Percentiles rank a stretch among this genome's conserved stretches.
phyloP scores from a whole-genome alignment of 805 yeast species.

The Yamadazyma kitorensis region DNA sequence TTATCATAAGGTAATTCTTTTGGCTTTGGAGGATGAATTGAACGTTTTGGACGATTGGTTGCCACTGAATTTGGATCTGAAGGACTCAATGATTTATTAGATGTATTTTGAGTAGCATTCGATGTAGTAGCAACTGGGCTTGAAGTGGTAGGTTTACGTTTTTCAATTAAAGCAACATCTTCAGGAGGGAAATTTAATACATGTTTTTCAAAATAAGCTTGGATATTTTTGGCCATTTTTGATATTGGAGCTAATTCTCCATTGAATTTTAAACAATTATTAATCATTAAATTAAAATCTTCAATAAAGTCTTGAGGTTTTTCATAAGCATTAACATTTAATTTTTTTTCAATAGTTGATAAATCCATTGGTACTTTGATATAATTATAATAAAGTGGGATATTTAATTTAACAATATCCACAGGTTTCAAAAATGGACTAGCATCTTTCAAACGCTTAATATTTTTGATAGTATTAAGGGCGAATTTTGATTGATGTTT shows the following conservation, averaged over 20 bases:
- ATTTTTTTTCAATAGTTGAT: conserved; percentile 82
- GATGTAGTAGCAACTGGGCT: conserved; percentile 1
- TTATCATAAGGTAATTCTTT: conserved; percentile 90
- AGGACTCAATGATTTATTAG: neutral
- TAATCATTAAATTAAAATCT: conserved; percentile 83
- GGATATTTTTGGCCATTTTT: conserved; percentile 87
- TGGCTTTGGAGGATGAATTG: conserved; percentile 94
- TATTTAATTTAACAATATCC: conserved; percentile 80
- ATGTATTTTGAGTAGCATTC: neutral
- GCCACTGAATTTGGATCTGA: conserved; percentile 53
- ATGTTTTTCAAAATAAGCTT: conserved; percentile 91
- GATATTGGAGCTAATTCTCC: conserved; percentile 82
- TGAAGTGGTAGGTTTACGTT: conserved; percentile 16
- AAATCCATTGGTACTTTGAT: conserved; percentile 91
- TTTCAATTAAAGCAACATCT: conserved; percentile 11
- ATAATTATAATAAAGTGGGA: conserved; percentile 85
- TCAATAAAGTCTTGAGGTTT: conserved; percentile 63
- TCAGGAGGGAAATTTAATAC: conserved; percentile 85
- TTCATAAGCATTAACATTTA: conserved; percentile 67
- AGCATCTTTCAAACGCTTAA: conserved; percentile 89
- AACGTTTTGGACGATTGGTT: conserved; percentile 89
- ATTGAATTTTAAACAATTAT: conserved; percentile 79
- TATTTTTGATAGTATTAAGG: conserved; percentile 73
- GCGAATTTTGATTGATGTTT: conserved; percentile 84
- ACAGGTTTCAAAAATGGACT: conserved; percentile 88